These are phyloP conservation scores for Phytophthora crassamura DNA, from an alignment of 352 stramenopile genomes.

Conservation along the genomic window DNA sequence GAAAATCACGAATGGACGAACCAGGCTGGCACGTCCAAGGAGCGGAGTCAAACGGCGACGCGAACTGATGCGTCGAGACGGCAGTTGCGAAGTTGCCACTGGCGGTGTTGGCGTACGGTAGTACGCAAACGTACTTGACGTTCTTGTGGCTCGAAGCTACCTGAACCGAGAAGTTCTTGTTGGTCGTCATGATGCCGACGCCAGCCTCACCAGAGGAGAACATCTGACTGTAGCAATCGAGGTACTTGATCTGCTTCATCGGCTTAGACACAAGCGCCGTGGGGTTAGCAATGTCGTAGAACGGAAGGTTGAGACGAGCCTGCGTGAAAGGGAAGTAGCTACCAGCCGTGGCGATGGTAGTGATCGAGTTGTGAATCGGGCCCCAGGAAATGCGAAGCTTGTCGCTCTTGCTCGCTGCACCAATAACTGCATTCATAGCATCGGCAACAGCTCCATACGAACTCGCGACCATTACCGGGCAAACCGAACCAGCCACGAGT, in stretches of 20 bases:
- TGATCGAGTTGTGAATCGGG: background rate
- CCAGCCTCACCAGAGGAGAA: too few relatives aligned
- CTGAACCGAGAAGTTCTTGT: too few relatives aligned
- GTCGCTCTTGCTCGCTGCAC: too few relatives aligned
- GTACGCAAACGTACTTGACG: too few relatives aligned
- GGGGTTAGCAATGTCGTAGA: conserved; percentile 39
- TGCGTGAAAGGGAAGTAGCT: background rate
- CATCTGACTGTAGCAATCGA: too few relatives aligned
- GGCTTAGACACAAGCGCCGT: conserved; percentile 28
- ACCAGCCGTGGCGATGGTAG: background rate
- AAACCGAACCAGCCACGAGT: background rate
- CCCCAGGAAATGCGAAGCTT: too few relatives aligned
- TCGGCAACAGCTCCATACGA: background rate
- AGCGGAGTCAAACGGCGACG: conserved; percentile 15
- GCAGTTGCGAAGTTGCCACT: too few relatives aligned
- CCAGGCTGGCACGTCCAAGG: conserved; percentile 23
- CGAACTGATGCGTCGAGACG: too few relatives aligned
- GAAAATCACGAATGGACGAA: conserved; percentile 14
- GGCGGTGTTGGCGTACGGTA: too few relatives aligned
- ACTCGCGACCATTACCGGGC: background rate
- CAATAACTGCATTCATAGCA: background rate
- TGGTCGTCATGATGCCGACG: too few relatives aligned
- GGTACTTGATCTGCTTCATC: too few relatives aligned
- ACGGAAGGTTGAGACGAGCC: conserved; percentile 22
- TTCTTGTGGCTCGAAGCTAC: too few relatives aligned